A percentile compares a stretch with the other conserved stretches of the same genome.
phyloP scores from a whole-genome alignment of 2,329 filamentous ascomycete genomes.

The Microcyclospora tardicrescens region DNA sequence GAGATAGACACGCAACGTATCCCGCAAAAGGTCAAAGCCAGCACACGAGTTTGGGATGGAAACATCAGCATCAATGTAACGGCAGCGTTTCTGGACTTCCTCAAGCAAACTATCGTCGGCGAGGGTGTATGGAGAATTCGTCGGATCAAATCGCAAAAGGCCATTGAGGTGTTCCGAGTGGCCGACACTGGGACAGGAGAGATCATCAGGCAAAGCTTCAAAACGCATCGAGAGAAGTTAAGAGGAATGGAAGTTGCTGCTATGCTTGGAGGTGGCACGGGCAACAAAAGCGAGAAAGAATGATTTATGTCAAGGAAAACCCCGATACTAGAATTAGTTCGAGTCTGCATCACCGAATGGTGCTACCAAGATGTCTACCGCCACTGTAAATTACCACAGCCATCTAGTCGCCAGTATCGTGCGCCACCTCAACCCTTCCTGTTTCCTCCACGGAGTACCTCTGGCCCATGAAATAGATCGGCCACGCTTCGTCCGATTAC shows the following conservation, averaged over 20 bases:
- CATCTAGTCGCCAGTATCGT: too few relatives aligned
- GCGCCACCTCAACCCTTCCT: too few relatives aligned
- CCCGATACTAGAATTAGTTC: too few relatives aligned
- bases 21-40: slow-evolving; percentile 59
- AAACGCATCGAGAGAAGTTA: slow-evolving; percentile 47
- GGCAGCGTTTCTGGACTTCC: slow-evolving; percentile 51
- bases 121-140: slow-evolving; percentile 75
- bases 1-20: slow-evolving; percentile 71
- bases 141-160: slow-evolving; percentile 44
- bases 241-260: slow-evolving; percentile 5
- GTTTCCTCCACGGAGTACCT: too few relatives aligned
- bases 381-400: too few relatives aligned
- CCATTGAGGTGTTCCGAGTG: slow-evolving; percentile 62
- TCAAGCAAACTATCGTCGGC: slow-evolving; percentile 36
- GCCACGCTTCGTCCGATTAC: too few relatives aligned
- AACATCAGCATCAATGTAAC: slow-evolving; percentile 91
- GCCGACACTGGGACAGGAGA: slow-evolving; percentile 62
- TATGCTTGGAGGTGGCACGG: slow-evolving; percentile 1
- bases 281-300: too few relatives aligned
- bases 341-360: too few relatives aligned
- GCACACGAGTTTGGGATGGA: slow-evolving; percentile 68
- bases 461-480: too few relatives aligned
- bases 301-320: too few relatives aligned
- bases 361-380: too few relatives aligned
- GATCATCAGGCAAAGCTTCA: slow-evolving; percentile 65